Evolutionary conservation across 768 basidiomycete species (phyloP), one percentile per base, ranked within the genome.

Genomic region (Auricularia sp.): DNA sequence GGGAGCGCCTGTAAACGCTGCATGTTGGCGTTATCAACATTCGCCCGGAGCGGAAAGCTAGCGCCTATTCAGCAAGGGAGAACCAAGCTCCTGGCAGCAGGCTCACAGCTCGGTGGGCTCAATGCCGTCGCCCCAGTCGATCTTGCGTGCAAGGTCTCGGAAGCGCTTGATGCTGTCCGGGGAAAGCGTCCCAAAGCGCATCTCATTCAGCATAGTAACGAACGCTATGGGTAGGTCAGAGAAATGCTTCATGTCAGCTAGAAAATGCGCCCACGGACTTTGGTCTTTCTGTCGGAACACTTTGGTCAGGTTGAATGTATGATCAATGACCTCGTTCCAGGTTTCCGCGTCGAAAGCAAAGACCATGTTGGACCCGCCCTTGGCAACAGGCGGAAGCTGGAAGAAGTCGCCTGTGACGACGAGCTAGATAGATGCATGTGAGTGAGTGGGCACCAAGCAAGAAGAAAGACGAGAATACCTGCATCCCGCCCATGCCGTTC

Each of bases 341-440:
- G 76, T 74, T 18, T 82, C 75, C 0, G 93, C 94, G 71, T 99
- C 94, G 71, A 99, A 99, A 1, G 92, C 93, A 70, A 98, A 98
- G 70, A 87, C 92, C 53, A 90, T 84, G 62, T 75, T 67, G 0
- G 72, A 72, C n/a, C 71, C 71, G 33, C 81, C 79, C 72, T 87
- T 94, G 6, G 79, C 79, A 0, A 98, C 94, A 2, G 97, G 97
- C 0, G 97, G 97, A 3, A 99, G 83, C 73, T 99, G 96, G 78
- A 98, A 98, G 77, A 98, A 98, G 72, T 99, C 97, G 7, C 97
- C 97, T 1, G 94, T 96, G 29, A 98, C 87, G 66, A 98, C 80
- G 47, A 98, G 76, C 90, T 93, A 71, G 7, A 33, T 54, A 58
- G 11, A 18, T 44, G 21, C 47, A 51, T 5, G 18, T 18, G 21